A percentile compares a stretch with the other conserved stretches of the same genome.
phyloP scores from a whole-genome alignment of 306 rosid species.

The Prunus salicina region DNA sequence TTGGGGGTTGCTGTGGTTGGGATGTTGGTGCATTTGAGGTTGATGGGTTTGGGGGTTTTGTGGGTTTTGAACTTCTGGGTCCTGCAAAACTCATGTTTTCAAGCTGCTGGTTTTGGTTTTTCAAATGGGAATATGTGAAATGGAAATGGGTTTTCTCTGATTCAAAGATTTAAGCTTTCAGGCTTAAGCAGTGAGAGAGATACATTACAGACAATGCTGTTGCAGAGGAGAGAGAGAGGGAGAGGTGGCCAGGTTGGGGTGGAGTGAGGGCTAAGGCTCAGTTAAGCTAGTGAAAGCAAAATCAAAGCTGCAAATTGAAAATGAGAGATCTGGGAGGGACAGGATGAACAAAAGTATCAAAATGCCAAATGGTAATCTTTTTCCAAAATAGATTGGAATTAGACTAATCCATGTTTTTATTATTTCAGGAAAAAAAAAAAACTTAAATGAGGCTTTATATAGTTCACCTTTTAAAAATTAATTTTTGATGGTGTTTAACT shows the following conservation, averaged over 20 bases:
- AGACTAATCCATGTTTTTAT: background rate
- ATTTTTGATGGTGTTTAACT: background rate
- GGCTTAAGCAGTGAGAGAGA: background rate
- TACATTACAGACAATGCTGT: background rate
- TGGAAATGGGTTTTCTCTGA: constrained; percentile 10
- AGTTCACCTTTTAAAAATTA: background rate
- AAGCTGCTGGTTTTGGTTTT: background rate
- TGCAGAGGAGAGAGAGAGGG: constrained; percentile 12
- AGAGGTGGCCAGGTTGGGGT: background rate
- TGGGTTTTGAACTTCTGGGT: constrained; percentile 46
- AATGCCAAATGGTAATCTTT: background rate
- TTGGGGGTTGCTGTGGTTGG: background rate
- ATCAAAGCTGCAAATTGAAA: constrained; percentile 4
- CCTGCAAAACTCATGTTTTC: constrained; percentile 46
- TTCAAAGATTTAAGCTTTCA: background rate
- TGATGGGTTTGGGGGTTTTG: constrained; percentile 50
- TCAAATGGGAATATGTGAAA: background rate
- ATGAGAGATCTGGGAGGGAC: constrained; percentile 22
- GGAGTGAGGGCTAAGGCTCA: constrained; percentile 40
- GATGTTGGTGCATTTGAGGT: constrained; percentile 20
- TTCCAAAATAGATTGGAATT: background rate
- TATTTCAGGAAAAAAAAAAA: background rate
- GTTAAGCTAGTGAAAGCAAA: constrained; percentile 28
- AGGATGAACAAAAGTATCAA: background rate
- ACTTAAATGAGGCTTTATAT: too few relatives aligned